Evolutionary conservation across 257 asterid genomes (phyloP).

Genomic region (Mitragyna speciosa): DNA sequence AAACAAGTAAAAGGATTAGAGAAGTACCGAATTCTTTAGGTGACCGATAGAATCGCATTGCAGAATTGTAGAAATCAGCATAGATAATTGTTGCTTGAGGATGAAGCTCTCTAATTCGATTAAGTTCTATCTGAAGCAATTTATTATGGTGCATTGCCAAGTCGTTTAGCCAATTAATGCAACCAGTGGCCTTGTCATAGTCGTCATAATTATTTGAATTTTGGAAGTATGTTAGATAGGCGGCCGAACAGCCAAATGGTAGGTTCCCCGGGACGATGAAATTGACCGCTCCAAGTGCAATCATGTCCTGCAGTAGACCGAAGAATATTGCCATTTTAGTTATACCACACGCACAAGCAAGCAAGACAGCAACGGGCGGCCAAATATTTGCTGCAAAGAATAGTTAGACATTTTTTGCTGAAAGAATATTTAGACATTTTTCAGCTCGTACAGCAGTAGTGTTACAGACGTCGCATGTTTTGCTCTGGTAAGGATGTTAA

Average conservation of each 20-base stretch:
- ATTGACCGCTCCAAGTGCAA: constrained; percentile 44
- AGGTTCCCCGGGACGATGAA: constrained; percentile 46
- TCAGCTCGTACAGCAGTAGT: no score
- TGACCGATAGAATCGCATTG: constrained; percentile 16
- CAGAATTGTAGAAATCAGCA: constrained; percentile 45
- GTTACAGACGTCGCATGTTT: no score
- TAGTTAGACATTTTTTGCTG: no score
- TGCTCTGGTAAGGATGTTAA: no score
- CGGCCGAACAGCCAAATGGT: constrained; percentile 51
- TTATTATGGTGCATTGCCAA: constrained; percentile 39
- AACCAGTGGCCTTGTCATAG: constrained; percentile 48
- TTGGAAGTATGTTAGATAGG: constrained; percentile 26
- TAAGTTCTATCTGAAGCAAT: constrained; percentile 38
- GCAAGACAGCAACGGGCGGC: no score
- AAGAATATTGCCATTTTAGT: no score
- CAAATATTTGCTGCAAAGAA: no score
- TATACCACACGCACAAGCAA: no score
- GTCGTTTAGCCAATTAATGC: constrained; percentile 50
- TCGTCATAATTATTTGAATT: constrained; percentile 2
- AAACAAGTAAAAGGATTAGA: neutral
- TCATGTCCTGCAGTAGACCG: constrained; percentile 34
- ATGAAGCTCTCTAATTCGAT: constrained; percentile 27
- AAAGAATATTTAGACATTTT: no score
- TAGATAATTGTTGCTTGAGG: constrained; percentile 46
- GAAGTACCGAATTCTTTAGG: constrained; percentile 25